Evolutionary conservation across 192 early-diverging fungal genomes (phyloP).

Genomic region (Backusella sp.): DNA sequence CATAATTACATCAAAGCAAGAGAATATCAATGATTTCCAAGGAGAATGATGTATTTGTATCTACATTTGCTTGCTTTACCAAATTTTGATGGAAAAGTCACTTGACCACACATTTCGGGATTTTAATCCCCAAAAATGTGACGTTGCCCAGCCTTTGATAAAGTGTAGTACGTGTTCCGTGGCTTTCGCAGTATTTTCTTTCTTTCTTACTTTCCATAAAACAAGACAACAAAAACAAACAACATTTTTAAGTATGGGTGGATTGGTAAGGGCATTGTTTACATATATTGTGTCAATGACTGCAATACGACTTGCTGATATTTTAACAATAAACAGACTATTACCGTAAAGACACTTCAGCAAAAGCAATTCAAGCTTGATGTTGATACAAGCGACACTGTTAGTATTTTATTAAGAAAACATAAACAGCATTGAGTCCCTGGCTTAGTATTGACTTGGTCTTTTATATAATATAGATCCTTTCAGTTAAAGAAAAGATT

Average conservation of each 20-base stretch:
- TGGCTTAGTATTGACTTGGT: neutral
- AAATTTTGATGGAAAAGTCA: neutral
- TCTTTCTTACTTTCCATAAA: neutral
- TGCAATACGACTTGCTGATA: no score
- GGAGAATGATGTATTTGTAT: neutral
- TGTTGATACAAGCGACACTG: slow-evolving; percentile 64
- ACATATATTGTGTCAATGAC: no score
- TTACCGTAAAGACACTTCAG: slow-evolving; percentile 91
- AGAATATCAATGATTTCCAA: neutral
- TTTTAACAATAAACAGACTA: slow-evolving; percentile 45
- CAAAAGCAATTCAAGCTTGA: slow-evolving; percentile 83
- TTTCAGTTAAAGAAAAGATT: slow-evolving; percentile 77
- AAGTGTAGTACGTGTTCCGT: slow-evolving; percentile 2
- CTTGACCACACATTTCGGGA: neutral
- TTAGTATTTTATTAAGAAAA: slow-evolving; percentile 13
- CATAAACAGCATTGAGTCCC: no score
- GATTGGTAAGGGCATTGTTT: neutral
- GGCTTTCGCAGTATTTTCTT: neutral
- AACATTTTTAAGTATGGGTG: neutral
- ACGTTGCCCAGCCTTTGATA: neutral
- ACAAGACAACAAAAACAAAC: neutral
- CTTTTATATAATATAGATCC: slow-evolving; percentile 49
- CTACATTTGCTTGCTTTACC: neutral
- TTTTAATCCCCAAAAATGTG: neutral
- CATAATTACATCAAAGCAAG: neutral